Conservation (phyloP, 2,329 filamentous ascomycete genomes). For the Hypomyces perniciosus region DNA sequence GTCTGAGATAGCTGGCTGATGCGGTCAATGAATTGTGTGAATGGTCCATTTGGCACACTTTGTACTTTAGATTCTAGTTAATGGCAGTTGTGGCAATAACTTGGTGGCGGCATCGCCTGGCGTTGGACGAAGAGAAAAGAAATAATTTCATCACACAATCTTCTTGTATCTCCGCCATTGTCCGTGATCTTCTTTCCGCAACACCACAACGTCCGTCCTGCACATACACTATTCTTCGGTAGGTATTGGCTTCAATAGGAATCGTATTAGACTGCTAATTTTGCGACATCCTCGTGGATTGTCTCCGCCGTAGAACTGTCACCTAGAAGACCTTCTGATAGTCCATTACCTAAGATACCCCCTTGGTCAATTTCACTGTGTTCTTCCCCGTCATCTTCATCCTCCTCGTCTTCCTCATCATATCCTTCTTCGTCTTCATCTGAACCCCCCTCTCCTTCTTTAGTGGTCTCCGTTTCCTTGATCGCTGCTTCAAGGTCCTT, state of each 20-base stretch:
- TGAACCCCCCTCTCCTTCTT: constrained; percentile 28
- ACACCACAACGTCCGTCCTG: too few species aligned
- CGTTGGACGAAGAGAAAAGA: constrained; percentile 17
- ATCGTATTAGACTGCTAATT: constrained; percentile 22
- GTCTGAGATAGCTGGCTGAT: constrained; percentile 30
- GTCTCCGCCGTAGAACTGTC: constrained; percentile 7
- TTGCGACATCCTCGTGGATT: constrained; percentile 25
- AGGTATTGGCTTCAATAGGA: constrained; percentile 18
- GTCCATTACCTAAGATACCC: neutral
- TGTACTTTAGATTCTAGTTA: constrained; percentile 36
- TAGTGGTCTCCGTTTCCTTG: constrained; percentile 59
- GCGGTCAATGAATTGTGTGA: constrained; percentile 26
- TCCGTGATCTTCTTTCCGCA: too few species aligned
- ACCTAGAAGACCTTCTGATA: neutral
- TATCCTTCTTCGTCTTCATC: constrained; percentile 23
- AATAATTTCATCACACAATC: constrained; percentile 7
- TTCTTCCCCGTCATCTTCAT: constrained; percentile 23
- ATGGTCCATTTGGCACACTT: constrained; percentile 29
- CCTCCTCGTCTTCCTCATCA: constrained; percentile 24
- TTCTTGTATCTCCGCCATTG: neutral
- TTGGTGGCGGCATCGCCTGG: constrained; percentile 17
- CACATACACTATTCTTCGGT: neutral
- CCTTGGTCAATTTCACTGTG: constrained; percentile 6
- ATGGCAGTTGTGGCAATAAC: constrained; percentile 20
- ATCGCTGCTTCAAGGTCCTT: constrained; percentile 92